These are phyloP conservation scores for Dendrothele bispora DNA, from an alignment of 768 basidiomycete species.

Conservation along the genomic window DNA sequence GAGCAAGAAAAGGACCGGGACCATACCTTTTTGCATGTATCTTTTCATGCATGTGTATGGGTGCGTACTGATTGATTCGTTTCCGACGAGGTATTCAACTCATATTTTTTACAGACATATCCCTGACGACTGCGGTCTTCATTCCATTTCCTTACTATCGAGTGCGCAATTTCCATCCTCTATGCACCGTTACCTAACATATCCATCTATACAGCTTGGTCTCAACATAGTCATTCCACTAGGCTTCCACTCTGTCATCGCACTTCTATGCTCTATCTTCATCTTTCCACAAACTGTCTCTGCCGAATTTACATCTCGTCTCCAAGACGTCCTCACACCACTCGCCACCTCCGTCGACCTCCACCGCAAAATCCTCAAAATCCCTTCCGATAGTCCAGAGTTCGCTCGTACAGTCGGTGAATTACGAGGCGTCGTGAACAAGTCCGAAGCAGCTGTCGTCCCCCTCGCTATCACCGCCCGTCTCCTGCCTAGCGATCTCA, in stretches of 20 bases:
- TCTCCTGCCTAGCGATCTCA: conserved; percentile 58
- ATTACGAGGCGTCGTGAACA: conserved; percentile 31
- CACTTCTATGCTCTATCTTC: conserved; percentile 48
- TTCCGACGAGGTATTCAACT: conserved; percentile 2
- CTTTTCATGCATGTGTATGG: conserved; percentile 60
- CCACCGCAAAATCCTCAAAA: conserved; percentile 46
- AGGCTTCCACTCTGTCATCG: conserved; percentile 55
- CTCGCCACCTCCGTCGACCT: conserved; percentile 43
- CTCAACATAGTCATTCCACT: conserved; percentile 55
- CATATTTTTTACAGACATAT: conserved; percentile 44
- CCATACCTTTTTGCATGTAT: conserved; percentile 58
- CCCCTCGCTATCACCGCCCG: conserved; percentile 51
- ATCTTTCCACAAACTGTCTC: conserved; percentile 69
- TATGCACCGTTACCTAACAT: background rate
- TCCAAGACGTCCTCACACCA: conserved; percentile 49
- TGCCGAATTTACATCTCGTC: conserved; percentile 50
- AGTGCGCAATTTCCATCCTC: conserved; percentile 26
- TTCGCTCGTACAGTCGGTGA: conserved; percentile 32
- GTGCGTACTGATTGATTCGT: conserved; percentile 28
- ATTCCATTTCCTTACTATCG: conserved; percentile 67
- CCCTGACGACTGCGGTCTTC: conserved; percentile 54
- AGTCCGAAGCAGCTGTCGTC: conserved; percentile 50
- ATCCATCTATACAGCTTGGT: conserved; percentile 41
- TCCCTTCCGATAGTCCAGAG: conserved; percentile 37
- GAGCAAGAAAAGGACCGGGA: conserved; percentile 59